Percentiles rank a stretch among this genome's conserved stretches.
These are phyloP conservation scores for Fraxinus excelsior DNA, from an alignment of 257 asterid species.

Conservation along the genomic window DNA sequence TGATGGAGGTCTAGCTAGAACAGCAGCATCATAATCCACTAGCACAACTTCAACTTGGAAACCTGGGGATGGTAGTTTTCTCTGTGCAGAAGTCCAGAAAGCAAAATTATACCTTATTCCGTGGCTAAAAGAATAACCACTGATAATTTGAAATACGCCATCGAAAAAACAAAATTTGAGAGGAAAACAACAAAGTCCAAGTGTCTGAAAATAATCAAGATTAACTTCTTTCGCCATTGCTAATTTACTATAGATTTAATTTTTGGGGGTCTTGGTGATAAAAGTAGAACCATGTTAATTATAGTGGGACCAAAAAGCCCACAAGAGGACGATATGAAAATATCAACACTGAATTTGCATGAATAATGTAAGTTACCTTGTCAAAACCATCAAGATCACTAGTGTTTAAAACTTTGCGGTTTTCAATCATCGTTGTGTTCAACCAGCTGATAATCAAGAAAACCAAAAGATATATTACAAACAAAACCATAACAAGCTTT, in stretches of 20 bases:
- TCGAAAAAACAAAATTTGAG: neutral
- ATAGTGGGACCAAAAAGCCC: neutral
- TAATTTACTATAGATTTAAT: no score
- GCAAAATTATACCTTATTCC: neutral
- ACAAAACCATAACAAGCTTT: slow-evolving; percentile 1
- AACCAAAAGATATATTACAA: neutral
- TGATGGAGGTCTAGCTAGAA: slow-evolving; percentile 43
- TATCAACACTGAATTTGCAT: neutral
- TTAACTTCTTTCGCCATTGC: neutral
- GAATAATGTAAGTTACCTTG: slow-evolving; percentile 65
- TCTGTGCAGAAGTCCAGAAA: slow-evolving; percentile 45
- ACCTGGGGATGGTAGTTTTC: slow-evolving; percentile 97
- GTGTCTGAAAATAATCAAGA: neutral
- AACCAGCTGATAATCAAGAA: slow-evolving; percentile 69
- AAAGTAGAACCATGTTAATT: no score
- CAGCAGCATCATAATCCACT: slow-evolving; percentile 58
- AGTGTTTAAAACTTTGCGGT: slow-evolving; percentile 70
- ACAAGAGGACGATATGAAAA: neutral
- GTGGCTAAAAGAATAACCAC: neutral
- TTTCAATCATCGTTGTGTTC: slow-evolving; percentile 95
- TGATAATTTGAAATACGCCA: neutral
- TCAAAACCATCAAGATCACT: slow-evolving; percentile 96
- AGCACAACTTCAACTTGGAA: slow-evolving; percentile 94
- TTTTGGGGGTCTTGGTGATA: neutral
- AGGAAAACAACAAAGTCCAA: neutral